Evolutionary conservation across 305 asterid species (phyloP).

Genomic region (Withania somnifera): DNA sequence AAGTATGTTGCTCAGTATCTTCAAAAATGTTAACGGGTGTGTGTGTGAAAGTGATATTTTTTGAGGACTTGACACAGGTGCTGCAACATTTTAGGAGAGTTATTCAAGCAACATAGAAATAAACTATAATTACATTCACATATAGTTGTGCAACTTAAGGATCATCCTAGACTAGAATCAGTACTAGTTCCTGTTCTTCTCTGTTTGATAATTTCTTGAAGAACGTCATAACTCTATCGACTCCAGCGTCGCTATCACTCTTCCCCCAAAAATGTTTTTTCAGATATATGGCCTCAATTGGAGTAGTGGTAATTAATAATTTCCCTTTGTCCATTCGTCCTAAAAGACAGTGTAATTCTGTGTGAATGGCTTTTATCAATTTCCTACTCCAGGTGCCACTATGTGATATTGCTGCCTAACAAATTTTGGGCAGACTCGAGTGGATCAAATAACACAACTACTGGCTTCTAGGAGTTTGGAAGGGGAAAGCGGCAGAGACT

Average conservation of each 20-base stretch:
- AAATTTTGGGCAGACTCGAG: slow-evolving; percentile 84
- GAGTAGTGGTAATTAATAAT: slow-evolving; percentile 26
- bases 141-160: not conserved
- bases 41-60: not conserved
- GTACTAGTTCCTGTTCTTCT: not conserved
- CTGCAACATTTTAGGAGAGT: not conserved
- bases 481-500: slow-evolving; percentile 28
- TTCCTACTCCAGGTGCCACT: slow-evolving; percentile 46
- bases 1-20: not conserved
- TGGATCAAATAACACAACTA: slow-evolving; percentile 71
- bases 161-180: not conserved
- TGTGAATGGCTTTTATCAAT: slow-evolving; percentile 50
- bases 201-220: not conserved
- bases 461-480: slow-evolving; percentile 46
- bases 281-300: slow-evolving; percentile 13
- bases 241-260: not conserved
- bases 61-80: not conserved
- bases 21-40: not conserved
- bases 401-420: slow-evolving; percentile 62
- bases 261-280: not conserved
- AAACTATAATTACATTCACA: not conserved
- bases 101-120: not conserved
- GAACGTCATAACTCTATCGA: not conserved
- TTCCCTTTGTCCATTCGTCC: slow-evolving; percentile 33
- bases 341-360: slow-evolving; percentile 31